Conservation (phyloP, 164 flowering plant species). For the Malania oleifera region DNA sequence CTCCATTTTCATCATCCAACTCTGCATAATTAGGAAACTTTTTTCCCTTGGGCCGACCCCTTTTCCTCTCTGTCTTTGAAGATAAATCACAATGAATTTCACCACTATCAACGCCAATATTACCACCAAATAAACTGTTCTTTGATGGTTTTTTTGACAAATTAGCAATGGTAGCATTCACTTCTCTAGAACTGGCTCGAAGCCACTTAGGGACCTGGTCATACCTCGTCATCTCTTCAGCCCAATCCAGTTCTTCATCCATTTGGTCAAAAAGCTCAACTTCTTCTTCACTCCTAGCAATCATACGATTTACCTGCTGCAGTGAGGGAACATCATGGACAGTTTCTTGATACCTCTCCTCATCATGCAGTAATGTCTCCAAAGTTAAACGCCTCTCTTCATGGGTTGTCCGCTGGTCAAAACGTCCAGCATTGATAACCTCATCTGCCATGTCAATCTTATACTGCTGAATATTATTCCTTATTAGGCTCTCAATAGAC, state of each 20-base stretch:
- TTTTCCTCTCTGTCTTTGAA: conserved; percentile 55
- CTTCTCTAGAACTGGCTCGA: conserved; percentile 73
- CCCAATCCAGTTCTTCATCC: conserved; percentile 96
- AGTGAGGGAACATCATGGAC: conserved; percentile 94
- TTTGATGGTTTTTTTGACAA: conserved; percentile 78
- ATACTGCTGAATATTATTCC: conserved; percentile 97
- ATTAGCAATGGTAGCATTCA: conserved; percentile 59
- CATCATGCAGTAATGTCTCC: conserved; percentile 92
- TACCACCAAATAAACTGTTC: conserved; percentile 31
- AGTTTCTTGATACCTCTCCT: conserved; percentile 93
- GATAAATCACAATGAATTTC: conserved; percentile 44
- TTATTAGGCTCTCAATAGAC: conserved; percentile 93
- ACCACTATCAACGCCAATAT: conserved; percentile 36
- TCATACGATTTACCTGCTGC: conserved; percentile 95
- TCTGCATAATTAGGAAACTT: conserved; percentile 66
- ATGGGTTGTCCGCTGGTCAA: conserved; percentile 99
- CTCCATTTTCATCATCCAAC: conserved; percentile 83
- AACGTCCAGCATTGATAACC: conserved; percentile 99
- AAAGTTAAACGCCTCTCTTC: conserved; percentile 94
- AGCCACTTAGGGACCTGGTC: conserved; percentile 97
- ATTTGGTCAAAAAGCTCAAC: conserved; percentile 93
- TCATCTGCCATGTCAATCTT: conserved; percentile 99
- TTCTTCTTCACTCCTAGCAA: conserved; percentile 93
- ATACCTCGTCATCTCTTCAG: conserved; percentile 74
- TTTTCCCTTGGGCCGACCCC: conserved; percentile 80